A percentile compares a stretch with the other conserved stretches of the same genome.
Conservation (phyloP, 352 stramenopile genomes). For the Globisporangium spiculum region DNA sequence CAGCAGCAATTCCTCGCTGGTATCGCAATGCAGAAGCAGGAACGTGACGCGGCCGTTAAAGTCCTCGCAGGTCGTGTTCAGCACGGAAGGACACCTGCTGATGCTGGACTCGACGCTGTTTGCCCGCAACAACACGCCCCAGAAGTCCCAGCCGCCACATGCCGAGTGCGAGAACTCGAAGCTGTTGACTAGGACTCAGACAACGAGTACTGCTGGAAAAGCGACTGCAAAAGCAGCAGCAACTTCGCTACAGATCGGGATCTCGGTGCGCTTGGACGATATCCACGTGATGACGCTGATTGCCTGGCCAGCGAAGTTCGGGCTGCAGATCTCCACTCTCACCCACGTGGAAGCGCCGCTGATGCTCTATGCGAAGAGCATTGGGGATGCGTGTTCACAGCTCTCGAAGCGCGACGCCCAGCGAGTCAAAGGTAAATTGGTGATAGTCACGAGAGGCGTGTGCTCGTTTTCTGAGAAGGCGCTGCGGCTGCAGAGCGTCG, state of each 20-base stretch:
- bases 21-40: not conserved
- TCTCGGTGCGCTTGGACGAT: conserved; percentile 60
- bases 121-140: conserved; percentile 11
- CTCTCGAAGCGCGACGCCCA: conserved; percentile 18
- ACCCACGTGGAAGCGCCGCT: conserved; percentile 58
- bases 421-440: conserved; percentile 49
- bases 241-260: conserved; percentile 35
- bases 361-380: conserved; percentile 32
- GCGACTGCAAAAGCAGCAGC: not conserved
- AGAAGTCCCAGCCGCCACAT: conserved; percentile 8
- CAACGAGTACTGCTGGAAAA: not conserved
- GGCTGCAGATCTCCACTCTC: conserved; percentile 35
- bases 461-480: conserved; percentile 84
- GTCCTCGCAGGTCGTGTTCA: conserved; percentile 75
- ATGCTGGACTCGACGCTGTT: conserved; percentile 64
- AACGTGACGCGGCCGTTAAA: conserved; percentile 41
- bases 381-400: conserved; percentile 48
- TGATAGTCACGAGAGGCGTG: conserved; percentile 63
- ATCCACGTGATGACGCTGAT: conserved; percentile 66
- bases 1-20: conserved; percentile 1
- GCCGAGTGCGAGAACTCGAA: conserved; percentile 58
- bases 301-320: conserved; percentile 67
- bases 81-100: conserved; percentile 78
- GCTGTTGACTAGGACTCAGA: conserved; percentile 20
- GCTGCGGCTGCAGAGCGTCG: conserved; percentile 51